Percentiles rank a stretch among this genome's conserved stretches.
Conservation (phyloP, 805 yeast species). For the Myxozyma mucilagina region DNA sequence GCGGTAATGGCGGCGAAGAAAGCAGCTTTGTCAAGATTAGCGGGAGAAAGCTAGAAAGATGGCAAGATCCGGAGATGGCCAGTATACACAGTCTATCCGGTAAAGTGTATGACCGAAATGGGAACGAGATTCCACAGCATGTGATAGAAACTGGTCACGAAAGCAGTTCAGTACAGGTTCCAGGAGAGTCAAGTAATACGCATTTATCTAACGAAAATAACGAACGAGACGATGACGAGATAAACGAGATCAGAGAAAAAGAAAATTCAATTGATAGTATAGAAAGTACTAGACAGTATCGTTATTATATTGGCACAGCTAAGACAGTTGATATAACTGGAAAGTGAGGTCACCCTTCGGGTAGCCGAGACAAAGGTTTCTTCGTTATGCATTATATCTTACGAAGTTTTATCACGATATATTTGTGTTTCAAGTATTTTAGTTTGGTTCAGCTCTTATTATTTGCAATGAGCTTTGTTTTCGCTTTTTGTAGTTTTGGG, state of each 20-base stretch:
- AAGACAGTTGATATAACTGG: not conserved
- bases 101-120: slow-evolving; percentile 23
- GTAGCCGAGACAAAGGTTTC: too few species aligned
- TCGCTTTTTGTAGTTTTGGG: not conserved
- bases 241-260: not conserved
- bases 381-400: not conserved
- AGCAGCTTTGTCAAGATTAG: slow-evolving; percentile 27
- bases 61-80: slow-evolving; percentile 32
- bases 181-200: not conserved
- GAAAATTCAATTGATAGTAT: not conserved
- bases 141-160: not conserved
- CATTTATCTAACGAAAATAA: not conserved
- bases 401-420: not conserved
- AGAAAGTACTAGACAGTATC: not conserved
- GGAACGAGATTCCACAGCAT: slow-evolving; percentile 13
- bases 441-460: not conserved
- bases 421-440: not conserved
- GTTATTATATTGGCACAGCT: not conserved
- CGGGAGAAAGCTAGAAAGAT: slow-evolving; percentile 29
- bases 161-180: not conserved
- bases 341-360: too few species aligned
- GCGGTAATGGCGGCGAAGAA: slow-evolving; percentile 3
- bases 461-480: not conserved
- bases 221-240: not conserved
- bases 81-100: slow-evolving; percentile 27